Evolutionary conservation across 2,329 filamentous ascomycete genomes (phyloP).

Genomic region (Blastomyces percursus): DNA sequence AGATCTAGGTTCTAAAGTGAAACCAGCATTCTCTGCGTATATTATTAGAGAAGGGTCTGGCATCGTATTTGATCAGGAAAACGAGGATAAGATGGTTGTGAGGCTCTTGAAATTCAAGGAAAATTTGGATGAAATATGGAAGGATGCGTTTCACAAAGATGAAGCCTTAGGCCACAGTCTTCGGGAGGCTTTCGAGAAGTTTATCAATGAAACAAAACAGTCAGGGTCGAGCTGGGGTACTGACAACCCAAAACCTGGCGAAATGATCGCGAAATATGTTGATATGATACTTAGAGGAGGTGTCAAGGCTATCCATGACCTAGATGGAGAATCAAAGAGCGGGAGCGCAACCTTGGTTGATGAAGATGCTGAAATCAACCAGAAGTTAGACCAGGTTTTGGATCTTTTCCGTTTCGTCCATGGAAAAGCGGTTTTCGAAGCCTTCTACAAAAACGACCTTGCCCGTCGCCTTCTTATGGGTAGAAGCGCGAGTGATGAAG

Average conservation of each 20-base stretch:
- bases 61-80: constrained; percentile 70
- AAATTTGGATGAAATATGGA: constrained; percentile 64
- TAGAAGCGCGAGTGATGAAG: constrained; percentile 84
- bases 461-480: constrained; percentile 83
- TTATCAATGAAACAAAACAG: constrained; percentile 81
- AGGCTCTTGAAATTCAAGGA: constrained; percentile 71
- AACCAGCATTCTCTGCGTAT: constrained; percentile 64
- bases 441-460: constrained; percentile 97
- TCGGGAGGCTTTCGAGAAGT: constrained; percentile 73
- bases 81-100: constrained; percentile 75
- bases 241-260: constrained; percentile 84
- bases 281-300: constrained; percentile 81
- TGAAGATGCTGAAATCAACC: constrained; percentile 83
- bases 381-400: constrained; percentile 81
- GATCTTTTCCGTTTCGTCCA: constrained; percentile 96
- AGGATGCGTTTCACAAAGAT: constrained; percentile 64
- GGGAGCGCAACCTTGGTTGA: constrained; percentile 58
- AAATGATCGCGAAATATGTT: constrained; percentile 96
- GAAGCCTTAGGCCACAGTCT: constrained; percentile 67
- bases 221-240: constrained; percentile 61
- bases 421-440: constrained; percentile 95
- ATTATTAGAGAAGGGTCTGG: constrained; percentile 61
- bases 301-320: constrained; percentile 66
- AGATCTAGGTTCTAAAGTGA: constrained; percentile 58
- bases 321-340: constrained; percentile 44